Percentiles rank a stretch among this genome's conserved stretches.
Conservation (phyloP, 345 rosid species). For the Alliaria petiolata region DNA sequence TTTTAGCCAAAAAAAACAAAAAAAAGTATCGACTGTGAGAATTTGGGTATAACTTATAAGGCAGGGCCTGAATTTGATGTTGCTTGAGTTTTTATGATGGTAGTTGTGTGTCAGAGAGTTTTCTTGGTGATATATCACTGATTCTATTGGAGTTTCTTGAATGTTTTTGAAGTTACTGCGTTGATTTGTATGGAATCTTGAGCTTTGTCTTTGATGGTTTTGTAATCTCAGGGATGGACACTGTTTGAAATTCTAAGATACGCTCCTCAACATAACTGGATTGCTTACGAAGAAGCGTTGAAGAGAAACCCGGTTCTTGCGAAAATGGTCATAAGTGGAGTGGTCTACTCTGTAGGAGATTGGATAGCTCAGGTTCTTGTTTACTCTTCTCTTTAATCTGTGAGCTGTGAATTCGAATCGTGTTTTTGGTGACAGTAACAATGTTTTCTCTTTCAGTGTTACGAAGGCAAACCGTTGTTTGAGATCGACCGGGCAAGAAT, state of each 20-base stretch:
- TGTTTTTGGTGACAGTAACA: neutral
- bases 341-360: slow-evolving; percentile 86
- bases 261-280: slow-evolving; percentile 96
- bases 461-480: slow-evolving; percentile 82
- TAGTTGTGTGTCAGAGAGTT: no score
- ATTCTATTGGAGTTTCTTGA: neutral
- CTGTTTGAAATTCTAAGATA: slow-evolving; percentile 80
- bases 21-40: no score
- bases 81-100: no score
- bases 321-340: slow-evolving; percentile 93
- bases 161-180: neutral
- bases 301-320: slow-evolving; percentile 82
- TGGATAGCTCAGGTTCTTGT: slow-evolving; percentile 91
- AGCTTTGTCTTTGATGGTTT: slow-evolving; percentile 1
- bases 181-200: neutral
- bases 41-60: no score
- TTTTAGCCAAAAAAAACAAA: no score
- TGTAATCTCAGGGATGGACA: slow-evolving; percentile 75
- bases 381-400: neutral
- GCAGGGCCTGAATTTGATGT: no score
- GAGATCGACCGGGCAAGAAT: slow-evolving; percentile 83
- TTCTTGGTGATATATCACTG: neutral
- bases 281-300: slow-evolving; percentile 89
- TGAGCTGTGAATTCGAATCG: neutral
- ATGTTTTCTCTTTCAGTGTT: slow-evolving; percentile 44